Base-by-base conservation (phyloP, 352 stramenopile genomes). In the Phytopythium ostracodes region DNA sequence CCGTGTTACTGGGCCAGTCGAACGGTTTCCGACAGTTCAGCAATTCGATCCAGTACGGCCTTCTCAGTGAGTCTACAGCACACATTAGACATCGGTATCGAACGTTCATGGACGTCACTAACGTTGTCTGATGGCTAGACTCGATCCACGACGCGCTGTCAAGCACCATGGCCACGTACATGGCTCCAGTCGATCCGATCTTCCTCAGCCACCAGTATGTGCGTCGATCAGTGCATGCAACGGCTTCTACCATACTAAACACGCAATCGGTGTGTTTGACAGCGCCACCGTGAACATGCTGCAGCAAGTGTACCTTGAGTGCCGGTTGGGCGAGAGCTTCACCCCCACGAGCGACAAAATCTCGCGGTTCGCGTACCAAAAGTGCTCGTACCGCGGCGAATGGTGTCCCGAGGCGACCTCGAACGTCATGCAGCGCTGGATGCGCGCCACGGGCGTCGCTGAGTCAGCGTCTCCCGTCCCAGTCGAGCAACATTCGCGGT, bases 171-270 rank as follows among this genome's bases (percentile, higher is more conserved):
- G 73, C 67, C 9, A 78, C 73, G 11, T 70, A 71, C 40, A 67
- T 70, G 49, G 68, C 65, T 7, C 61, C 75, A 0, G 69, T 68
- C 3, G 77, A 87, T 24, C 73, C 76, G 17, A 51, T 84, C 31
- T 87, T 87, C 52, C 77, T 71, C 63, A 76, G 67, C 31, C 72
- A 83, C 52, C 77, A 87, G 75, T 84, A 76, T 29, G 75, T 76
- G n/a, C n/a, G n/a, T n/a, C n/a, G n/a, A 3, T 11, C 22, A 25
- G 24, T 18, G 35, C 27, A 14, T 18, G 31, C 14, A 33, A 40
- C 22, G 35, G 7, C 18, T 35, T 7, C 47, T 4, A 22, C 22
- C 44, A 51, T 18, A 20, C 44, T 51, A 42, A 46, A 43, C 40
- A 29, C 9, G 49, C 11, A 4, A 22, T 56, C 43, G 50, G 2